Conservation (phyloP, 768 basidiomycete genomes). For the Albatrellus ellisii region DNA sequence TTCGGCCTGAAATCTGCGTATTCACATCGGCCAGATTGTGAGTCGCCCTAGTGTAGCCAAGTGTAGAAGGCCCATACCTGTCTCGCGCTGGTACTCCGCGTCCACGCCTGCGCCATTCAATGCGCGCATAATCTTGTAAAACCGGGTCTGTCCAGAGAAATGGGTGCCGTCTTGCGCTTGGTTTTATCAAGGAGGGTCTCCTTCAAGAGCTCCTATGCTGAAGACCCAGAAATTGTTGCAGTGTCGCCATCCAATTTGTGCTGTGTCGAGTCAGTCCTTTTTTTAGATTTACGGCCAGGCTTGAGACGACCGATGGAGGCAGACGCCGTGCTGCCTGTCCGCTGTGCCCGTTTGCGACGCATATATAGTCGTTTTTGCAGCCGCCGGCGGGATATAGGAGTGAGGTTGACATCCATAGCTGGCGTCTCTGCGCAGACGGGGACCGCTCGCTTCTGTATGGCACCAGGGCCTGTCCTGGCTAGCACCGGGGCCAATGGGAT, state of each 20-base stretch:
- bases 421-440: slow-evolving; percentile 7
- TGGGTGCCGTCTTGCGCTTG: no score
- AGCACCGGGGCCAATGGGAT: background rate
- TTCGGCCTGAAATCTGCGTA: slow-evolving; percentile 31
- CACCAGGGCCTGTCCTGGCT: no score
- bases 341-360: slow-evolving; percentile 52
- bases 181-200: no score
- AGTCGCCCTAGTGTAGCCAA: slow-evolving; percentile 24
- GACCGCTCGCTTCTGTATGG: no score
- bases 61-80: slow-evolving; percentile 38
- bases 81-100: slow-evolving; percentile 25
- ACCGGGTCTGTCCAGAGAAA: no score
- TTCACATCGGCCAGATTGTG: slow-evolving; percentile 18
- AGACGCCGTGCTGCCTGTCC: slow-evolving; percentile 23
- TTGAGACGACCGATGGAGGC: slow-evolving; percentile 23
- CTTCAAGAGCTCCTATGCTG: no score
- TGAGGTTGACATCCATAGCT: no score
- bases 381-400: slow-evolving; percentile 39
- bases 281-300: slow-evolving; percentile 24
- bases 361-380: slow-evolving; percentile 54
- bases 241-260: no score
- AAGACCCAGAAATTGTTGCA: no score
- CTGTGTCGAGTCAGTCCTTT: no score
- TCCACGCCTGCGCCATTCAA: no score
- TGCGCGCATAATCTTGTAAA: no score